Percentiles rank a stretch among this genome's conserved stretches.
Evolutionary conservation across 148 eudicot genomes (phyloP).

Genomic region (Vaccinium macrocarpon): DNA sequence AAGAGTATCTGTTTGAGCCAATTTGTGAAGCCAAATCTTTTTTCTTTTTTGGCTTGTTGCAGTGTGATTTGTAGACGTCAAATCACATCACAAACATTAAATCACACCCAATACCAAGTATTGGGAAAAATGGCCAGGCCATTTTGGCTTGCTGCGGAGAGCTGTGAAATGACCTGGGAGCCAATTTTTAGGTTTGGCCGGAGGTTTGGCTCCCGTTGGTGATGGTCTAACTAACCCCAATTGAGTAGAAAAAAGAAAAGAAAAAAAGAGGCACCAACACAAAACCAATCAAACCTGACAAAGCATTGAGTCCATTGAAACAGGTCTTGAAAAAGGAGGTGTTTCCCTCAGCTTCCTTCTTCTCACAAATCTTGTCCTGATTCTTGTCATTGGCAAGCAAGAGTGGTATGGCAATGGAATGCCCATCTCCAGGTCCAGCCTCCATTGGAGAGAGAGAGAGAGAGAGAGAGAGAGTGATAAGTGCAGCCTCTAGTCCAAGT

Average conservation of each 20-base stretch:
- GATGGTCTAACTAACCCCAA: neutral
- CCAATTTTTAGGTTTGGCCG: too few relatives aligned
- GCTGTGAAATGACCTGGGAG: too few relatives aligned
- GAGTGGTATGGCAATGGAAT: slow-evolving; percentile 15
- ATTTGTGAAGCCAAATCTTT: too few relatives aligned
- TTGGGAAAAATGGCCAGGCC: too few relatives aligned
- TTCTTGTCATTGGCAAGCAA: slow-evolving; percentile 6
- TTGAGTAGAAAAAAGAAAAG: neutral
- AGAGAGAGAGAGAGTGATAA: neutral
- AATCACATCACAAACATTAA: too few relatives aligned
- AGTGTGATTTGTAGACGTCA: too few relatives aligned
- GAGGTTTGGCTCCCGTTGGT: too few relatives aligned
- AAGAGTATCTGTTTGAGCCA: neutral
- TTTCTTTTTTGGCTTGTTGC: too few relatives aligned
- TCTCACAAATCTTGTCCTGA: neutral
- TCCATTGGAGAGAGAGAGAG: slow-evolving; percentile 19
- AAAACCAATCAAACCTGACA: slow-evolving; percentile 21
- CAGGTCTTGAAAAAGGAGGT: slow-evolving; percentile 30
- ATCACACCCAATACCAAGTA: too few relatives aligned
- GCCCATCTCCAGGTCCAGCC: neutral
- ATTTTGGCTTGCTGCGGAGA: too few relatives aligned
- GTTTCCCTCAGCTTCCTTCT: slow-evolving; percentile 3
- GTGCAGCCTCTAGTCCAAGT: too few relatives aligned
- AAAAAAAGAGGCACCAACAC: neutral
- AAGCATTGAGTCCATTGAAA: slow-evolving; percentile 32